phyloP scores from a whole-genome alignment of 2,329 filamentous ascomycete species.

The Domatiomyces catenatus region DNA sequence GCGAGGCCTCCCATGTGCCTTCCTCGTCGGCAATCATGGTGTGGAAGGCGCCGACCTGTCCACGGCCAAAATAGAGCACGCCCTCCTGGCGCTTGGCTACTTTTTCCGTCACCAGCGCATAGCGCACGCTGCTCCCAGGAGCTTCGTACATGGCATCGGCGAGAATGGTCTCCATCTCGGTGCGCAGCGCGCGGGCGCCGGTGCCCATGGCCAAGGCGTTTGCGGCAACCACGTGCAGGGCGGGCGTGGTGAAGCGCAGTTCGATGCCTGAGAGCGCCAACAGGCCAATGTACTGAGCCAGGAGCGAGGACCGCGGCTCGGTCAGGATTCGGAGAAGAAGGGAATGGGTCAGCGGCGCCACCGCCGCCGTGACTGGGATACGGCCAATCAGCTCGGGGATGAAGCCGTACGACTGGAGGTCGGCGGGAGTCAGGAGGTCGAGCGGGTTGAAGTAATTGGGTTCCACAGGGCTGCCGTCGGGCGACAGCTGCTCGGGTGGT shows the following conservation, averaged over 20 bases:
- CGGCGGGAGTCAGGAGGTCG: constrained; percentile 57
- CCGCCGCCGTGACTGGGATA: constrained; percentile 74
- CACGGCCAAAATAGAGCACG: constrained; percentile 36
- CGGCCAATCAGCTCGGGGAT: constrained; percentile 95
- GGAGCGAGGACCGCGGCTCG: constrained; percentile 75
- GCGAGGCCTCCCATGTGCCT: constrained; percentile 30
- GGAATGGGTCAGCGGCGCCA: constrained; percentile 55
- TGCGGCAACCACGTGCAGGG: constrained; percentile 66
- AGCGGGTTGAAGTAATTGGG: constrained; percentile 43
- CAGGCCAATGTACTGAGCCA: constrained; percentile 76
- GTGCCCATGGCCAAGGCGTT: constrained; percentile 55
- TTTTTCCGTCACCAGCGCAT: constrained; percentile 57
- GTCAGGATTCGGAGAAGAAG: constrained; percentile 74
- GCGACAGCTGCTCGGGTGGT: constrained; percentile 18
- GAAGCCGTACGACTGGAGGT: constrained; percentile 74
- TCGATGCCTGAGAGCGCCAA: constrained; percentile 67
- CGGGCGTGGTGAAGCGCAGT: constrained; percentile 66
- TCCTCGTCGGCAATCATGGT: constrained; percentile 37
- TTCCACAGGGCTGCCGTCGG: constrained; percentile 16
- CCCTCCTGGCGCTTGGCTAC: constrained; percentile 48
- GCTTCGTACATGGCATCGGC: constrained; percentile 71
- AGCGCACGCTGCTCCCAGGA: constrained; percentile 49
- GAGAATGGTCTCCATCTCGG: constrained; percentile 64
- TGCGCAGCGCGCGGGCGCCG: constrained; percentile 63
- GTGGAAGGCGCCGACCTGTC: constrained; percentile 37